These are phyloP conservation scores for Raddia guianensis DNA, from an alignment of 176 grass and related monocot species.

Conservation along the genomic window DNA sequence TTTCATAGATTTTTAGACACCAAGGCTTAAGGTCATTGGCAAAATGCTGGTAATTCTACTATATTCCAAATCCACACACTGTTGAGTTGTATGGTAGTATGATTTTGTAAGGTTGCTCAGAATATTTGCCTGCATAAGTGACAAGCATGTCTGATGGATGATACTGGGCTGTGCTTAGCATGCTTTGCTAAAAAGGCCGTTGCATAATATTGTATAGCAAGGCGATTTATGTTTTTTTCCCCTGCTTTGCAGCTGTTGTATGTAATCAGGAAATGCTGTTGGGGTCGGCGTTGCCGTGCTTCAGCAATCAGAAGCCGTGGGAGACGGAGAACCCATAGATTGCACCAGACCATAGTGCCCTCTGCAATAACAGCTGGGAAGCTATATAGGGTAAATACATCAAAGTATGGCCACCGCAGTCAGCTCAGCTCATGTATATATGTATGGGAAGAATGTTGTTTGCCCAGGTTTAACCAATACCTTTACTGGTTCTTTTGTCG, in stretches of 20 bases:
- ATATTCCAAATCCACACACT: background rate
- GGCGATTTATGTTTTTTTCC: background rate
- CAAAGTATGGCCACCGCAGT: constrained; percentile 36
- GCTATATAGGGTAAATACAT: constrained; percentile 45
- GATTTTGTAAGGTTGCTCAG: background rate
- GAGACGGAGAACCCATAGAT: background rate
- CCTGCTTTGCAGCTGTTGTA: constrained; percentile 38
- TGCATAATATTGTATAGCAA: background rate
- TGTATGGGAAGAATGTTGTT: constrained; percentile 47
- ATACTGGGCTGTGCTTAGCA: background rate
- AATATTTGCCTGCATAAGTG: background rate
- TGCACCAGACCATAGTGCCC: background rate
- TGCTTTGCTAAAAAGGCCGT: background rate
- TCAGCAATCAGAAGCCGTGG: constrained; percentile 20
- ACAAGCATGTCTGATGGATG: background rate
- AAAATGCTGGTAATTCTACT: constrained; percentile 54
- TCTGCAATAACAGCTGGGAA: constrained; percentile 49
- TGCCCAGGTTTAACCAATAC: constrained; percentile 35
- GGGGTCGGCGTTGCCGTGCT: constrained; percentile 24
- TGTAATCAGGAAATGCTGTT: constrained; percentile 36
- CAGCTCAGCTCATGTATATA: constrained; percentile 56
- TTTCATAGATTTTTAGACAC: constrained; percentile 69
- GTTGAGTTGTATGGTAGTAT: background rate
- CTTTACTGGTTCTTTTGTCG: constrained; percentile 14
- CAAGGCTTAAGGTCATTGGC: constrained; percentile 53